These are phyloP conservation scores for Akanthomyces dipterigenus DNA, from an alignment of 2,329 filamentous ascomycete species.

Conservation along the genomic window DNA sequence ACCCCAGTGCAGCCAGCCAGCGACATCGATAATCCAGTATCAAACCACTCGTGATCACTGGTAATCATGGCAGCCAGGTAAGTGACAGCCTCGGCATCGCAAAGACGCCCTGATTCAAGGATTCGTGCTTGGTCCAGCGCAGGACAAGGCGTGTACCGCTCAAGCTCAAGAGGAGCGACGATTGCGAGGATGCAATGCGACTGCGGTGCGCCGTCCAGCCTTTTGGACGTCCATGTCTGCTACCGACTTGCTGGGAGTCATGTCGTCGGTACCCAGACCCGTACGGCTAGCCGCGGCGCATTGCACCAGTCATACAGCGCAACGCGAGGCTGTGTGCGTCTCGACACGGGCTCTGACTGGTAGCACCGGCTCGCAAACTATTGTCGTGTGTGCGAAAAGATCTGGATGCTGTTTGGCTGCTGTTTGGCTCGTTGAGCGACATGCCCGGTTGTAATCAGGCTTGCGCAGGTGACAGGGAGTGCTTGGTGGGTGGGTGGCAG, in stretches of 20 bases:
- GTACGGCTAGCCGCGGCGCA: not conserved
- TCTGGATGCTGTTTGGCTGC: too few relatives aligned
- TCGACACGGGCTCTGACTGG: not conserved
- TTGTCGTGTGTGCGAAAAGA: too few relatives aligned
- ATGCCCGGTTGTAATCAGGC: not conserved
- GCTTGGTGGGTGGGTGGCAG: not conserved
- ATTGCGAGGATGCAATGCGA: not conserved
- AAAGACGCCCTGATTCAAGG: slow-evolving; percentile 1
- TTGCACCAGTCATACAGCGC: not conserved
- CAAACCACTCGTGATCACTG: not conserved
- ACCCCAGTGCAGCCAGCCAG: not conserved
- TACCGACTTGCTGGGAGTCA: not conserved
- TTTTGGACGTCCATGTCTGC: not conserved
- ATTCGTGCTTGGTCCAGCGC: not conserved
- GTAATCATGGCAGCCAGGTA: not conserved
- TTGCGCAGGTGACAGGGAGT: not conserved
- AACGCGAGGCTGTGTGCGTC: not conserved
- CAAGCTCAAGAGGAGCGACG: not conserved
- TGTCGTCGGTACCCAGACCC: not conserved
- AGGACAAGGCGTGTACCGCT: not conserved
- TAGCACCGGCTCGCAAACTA: not conserved
- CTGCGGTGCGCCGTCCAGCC: not conserved
- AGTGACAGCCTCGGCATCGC: not conserved
- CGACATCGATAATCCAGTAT: too few relatives aligned
- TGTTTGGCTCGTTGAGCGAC: not conserved